Base-by-base conservation (phyloP, 2,329 filamentous ascomycete genomes). In the Botrytis pseudocinerea region DNA sequence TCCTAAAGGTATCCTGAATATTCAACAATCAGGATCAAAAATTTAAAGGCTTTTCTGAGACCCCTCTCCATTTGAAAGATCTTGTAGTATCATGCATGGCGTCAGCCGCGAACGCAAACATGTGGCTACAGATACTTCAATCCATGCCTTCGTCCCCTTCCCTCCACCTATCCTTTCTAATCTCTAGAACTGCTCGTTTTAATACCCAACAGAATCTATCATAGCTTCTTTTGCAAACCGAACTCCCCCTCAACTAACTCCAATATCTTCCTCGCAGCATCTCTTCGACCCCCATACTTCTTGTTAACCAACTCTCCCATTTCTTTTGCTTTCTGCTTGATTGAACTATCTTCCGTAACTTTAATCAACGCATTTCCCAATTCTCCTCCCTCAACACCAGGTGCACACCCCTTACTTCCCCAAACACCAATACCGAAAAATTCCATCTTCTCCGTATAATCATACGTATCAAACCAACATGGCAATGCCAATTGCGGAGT, bases 401-500 rank as follows among this genome's bases (percentile, higher is more conserved):
- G 48, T n/a, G 51, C 70, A 22, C 10, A 40, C 3, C 12, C 22
- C 12, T n/a, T 69, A 32, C 70, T 72, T n/a, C 64, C 70, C 51
- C 64, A 72, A 7, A 74, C 38, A 1, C 85, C 85, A 18, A 87
- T 80, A 0, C 82, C 82, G 0, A 84, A 76, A 68, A 80, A 82
- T 76, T 87, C 84, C 0, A 82, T 83, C 2, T 82, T 80, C 22
- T 79, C 78, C 12, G 84, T 84, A 70, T 82, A 85, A 66, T 85
- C 84, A 71, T 85, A 85, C 0, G 82, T 81, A 69, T 87, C 85
- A 0, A 82, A 78, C 85, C 85, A 86, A 0, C 82, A 74, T 0
- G 86, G 85, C 1, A 87, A 79, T 9, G 86, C 75, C 9, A 87
- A 76, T 59, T 87, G 85, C 2, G 85, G 82, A 6, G 85, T 79